Evolutionary conservation across 225 moss, liverwort and hornwort genomes (phyloP), one percentile per base, ranked within the genome.

Genomic region (Pseudisothecium myosuroides): DNA sequence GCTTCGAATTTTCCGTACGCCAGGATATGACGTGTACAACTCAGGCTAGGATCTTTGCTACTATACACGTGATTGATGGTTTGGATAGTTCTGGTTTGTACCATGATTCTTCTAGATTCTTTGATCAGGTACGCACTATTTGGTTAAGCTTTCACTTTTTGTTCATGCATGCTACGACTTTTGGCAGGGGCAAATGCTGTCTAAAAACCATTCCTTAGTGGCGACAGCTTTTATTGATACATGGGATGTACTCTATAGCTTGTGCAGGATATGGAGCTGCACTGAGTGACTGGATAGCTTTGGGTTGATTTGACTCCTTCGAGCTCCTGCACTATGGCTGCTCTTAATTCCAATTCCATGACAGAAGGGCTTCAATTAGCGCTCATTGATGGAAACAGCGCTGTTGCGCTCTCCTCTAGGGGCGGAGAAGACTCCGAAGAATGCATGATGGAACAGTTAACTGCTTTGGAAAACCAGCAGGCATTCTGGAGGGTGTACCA

Each of bases 401-500:
- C 91, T 76, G 68, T 73, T 80, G 91, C 81, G 56, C 82, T 89
- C 27, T 85, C 93, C 91, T 69, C 93, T 75, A 89, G 92, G 89
- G 47, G 34, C 60, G 91, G 52, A 82, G 93, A 93, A 32, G 94
- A 94, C 39, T 88, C 92, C 59, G 94, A 92, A 79, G 94, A 91
- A 83, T 83, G 86, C 72, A 91, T 92, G 91, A 91, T 91, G 92
- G 91, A 91, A 62, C 94, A 94, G 79, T 88, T 94, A n/a, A 92
- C 91, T 77, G 92, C 91, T 41, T 87, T 94, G 89, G 92, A 94
- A 85, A 92, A 90, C 50, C 94, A 94, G 83, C 94, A 92, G 90
- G 80, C 84, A 90, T 92, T 94, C 52, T 94, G 92, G 94, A 92
- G 92, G 76, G 92, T 90, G 41, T 94, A 94, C 28, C 91, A 94